Evolutionary conservation across 257 asterid genomes (phyloP).

Genomic region (Penstemon barbatus): DNA sequence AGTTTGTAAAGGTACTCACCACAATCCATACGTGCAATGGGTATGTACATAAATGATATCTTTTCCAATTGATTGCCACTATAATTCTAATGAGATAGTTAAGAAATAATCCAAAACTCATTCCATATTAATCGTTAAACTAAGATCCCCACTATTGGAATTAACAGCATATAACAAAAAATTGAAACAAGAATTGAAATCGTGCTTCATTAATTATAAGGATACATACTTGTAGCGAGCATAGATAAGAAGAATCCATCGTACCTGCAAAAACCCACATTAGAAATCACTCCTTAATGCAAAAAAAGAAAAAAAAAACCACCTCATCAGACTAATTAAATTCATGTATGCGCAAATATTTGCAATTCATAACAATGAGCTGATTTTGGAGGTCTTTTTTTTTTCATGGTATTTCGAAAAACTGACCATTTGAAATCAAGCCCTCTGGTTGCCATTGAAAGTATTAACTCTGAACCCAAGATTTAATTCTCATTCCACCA

Average conservation of each 20-base stretch:
- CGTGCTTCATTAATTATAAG: slow-evolving; percentile 31
- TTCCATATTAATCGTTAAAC: neutral
- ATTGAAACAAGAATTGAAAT: slow-evolving; percentile 15
- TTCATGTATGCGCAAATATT: too few relatives aligned
- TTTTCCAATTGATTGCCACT: slow-evolving; percentile 89
- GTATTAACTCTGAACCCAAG: slow-evolving; percentile 32
- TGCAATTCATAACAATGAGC: too few relatives aligned
- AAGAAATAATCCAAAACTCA: slow-evolving; percentile 37
- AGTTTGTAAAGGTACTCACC: slow-evolving; percentile 48
- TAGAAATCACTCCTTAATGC: neutral
- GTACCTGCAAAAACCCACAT: slow-evolving; percentile 58
- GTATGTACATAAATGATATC: slow-evolving; percentile 68
- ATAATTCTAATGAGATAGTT: slow-evolving; percentile 57
- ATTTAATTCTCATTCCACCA: slow-evolving; percentile 41
- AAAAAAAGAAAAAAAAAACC: slow-evolving; percentile 6
- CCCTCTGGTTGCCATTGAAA: slow-evolving; percentile 75
- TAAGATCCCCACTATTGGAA: slow-evolving; percentile 6
- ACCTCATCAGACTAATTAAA: too few relatives aligned
- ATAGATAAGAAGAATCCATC: slow-evolving; percentile 98
- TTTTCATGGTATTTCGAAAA: neutral
- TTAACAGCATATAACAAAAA: slow-evolving; percentile 1
- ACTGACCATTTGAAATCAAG: slow-evolving; percentile 87
- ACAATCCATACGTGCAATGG: slow-evolving; percentile 98
- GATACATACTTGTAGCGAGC: slow-evolving; percentile 98
- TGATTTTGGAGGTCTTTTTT: too few relatives aligned